Evolutionary conservation across 345 rosid species (phyloP), one percentile per base, ranked within the genome.

Genomic region (Eucalyptus fibrosa): DNA sequence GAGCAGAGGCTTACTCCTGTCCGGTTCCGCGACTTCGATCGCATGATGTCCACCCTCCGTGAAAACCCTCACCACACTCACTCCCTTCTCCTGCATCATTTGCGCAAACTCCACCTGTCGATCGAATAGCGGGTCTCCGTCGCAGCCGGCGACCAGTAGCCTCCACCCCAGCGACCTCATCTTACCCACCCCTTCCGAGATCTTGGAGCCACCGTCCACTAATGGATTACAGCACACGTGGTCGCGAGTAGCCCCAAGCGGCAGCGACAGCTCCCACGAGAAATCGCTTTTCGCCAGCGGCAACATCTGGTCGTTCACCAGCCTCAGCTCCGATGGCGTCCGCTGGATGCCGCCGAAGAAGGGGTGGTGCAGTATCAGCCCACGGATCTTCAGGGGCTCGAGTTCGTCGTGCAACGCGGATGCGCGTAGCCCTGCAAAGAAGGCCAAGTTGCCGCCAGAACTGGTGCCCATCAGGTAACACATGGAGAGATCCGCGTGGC

Each of bases 371-470:
- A 95, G 67, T 56, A 96, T 92, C 92, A 94, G 53, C 90, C 98
- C 97, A 56, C 88, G 90, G 95, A 96, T 94, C 89, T 87, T 92
- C 87, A 96, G 86, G 32, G 94, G 94, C 10, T 51, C 67, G 19
- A 94, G 89, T 37, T 91, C 88, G 5, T 85, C 62, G 28, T 32
- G 90, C 21, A 23, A 17, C 19, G 26, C 88, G 0, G 87, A 87
- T 9, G 89, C 93, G 28, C 94, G 91, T 5, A 93, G 24, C 17
- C 92, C 97, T 21, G 92, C 93, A 56, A 90, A 91, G 90, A 93
- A 94, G 14, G 94, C 94, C 23, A 95, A 83, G 92, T 96, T 96
- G 17, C 92, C 95, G 14, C 99, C 97, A 7, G 97, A 93, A 87
- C 97, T 95, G 2, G 60, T 42, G 5, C 98, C 98, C 95, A 92